These are phyloP conservation scores for Colletotrichum sansevieriae DNA, from an alignment of 2,329 filamentous ascomycete genomes.

Conservation along the genomic window DNA sequence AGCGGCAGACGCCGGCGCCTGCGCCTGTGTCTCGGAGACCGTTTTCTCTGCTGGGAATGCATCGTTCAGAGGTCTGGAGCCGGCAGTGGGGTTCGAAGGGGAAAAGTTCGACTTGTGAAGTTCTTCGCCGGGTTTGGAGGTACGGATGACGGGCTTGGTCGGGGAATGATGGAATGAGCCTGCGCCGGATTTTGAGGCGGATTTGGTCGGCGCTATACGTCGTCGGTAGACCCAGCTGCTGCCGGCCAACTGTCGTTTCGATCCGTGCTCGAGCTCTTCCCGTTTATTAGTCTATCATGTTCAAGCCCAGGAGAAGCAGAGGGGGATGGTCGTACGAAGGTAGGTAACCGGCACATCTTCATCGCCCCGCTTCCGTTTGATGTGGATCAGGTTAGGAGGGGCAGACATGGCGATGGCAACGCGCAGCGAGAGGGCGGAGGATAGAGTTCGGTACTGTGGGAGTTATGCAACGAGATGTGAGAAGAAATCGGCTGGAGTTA, in stretches of 20 bases:
- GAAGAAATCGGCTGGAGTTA: background rate
- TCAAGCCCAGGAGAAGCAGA: background rate
- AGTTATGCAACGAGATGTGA: background rate
- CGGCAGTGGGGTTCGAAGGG: constrained; percentile 36
- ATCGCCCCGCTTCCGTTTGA: constrained; percentile 71
- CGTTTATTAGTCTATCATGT: constrained; percentile 6
- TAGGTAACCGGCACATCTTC: constrained; percentile 67
- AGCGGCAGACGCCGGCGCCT: background rate
- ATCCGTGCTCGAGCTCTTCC: constrained; percentile 64
- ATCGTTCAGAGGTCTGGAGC: constrained; percentile 18
- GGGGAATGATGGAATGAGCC: constrained; percentile 37
- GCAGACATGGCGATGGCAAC: constrained; percentile 61
- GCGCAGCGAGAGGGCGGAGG: background rate
- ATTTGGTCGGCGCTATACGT: constrained; percentile 53
- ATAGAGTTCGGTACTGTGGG: background rate
- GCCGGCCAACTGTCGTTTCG: constrained; percentile 66
- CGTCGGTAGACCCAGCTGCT: constrained; percentile 69
- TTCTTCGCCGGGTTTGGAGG: constrained; percentile 57
- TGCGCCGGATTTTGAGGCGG: constrained; percentile 45
- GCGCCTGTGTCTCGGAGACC: constrained; percentile 16
- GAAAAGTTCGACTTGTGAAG: constrained; percentile 44
- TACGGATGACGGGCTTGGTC: constrained; percentile 61
- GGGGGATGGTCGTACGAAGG: constrained; percentile 58
- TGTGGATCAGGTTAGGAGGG: constrained; percentile 69
- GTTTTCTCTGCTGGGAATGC: background rate